Base-by-base conservation (phyloP, 768 basidiomycete species). In the Agrocybe pediades region DNA sequence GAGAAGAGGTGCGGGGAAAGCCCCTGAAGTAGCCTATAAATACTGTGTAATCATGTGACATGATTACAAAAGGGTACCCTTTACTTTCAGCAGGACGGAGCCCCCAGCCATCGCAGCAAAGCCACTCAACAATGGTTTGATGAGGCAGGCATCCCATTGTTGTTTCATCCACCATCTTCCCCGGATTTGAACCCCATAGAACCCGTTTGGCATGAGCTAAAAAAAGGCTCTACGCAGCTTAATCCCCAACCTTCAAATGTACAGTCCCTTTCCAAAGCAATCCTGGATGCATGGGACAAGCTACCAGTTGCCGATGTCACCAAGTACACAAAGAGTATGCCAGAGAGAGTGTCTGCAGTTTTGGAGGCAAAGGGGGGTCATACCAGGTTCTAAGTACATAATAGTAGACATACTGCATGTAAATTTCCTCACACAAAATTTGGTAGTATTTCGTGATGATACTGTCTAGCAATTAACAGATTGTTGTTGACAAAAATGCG, bases 161-260 rank as follows among this genome's bases (percentile, higher is more conserved):
- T 70, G 40, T 33, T 21, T 19, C 68, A 70, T 50, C 69, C 68
- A 15, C 56, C 65, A 43, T 50, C 42, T 53, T 72, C 68, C 9
- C 68, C 68, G 13, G 64, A 72, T 57, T 40, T 71, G 44, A 62
- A 56, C 30, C 67, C 70, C 51, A 70, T 71, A 20, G 68, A 72
- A 60, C 59, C 55, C 16, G 29, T 70, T 11, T 72, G 71, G 70
- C 59, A 61, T 19, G 51, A 60, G 45, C 64, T 71, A 39, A 71
- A 70, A 55, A 52, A 45, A 3, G 54, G 55, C 19, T 44, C 69
- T 24, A 21, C 23, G 16, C 29, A 11, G 6, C 50, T 49, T 25
- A 61, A 51, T 45, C 51, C 39, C 36, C 65, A 62, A 9, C 60
- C 58, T 25, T 49, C 55, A 29, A 30, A 57, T n/a, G 57, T 56